Evolutionary conservation across 2,329 filamentous ascomycete species (phyloP).

Genomic region (Alternaria gansuensis): DNA sequence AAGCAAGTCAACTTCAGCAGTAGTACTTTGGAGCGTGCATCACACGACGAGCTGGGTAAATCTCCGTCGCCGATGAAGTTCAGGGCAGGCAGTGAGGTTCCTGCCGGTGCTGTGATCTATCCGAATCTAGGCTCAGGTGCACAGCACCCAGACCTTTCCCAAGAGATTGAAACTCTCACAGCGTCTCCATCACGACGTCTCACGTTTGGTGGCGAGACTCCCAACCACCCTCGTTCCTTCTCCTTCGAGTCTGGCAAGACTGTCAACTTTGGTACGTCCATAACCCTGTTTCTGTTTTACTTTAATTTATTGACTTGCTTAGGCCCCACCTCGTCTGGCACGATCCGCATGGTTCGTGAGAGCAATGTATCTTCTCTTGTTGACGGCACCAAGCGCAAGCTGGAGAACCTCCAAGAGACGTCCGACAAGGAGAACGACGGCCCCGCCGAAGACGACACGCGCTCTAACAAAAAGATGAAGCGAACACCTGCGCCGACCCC

Average conservation of each 20-base stretch:
- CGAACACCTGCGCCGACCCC: slow-evolving; percentile 33
- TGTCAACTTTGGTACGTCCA: slow-evolving; percentile 53
- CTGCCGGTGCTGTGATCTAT: slow-evolving; percentile 45
- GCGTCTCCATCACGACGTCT: slow-evolving; percentile 47
- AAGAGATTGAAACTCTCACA: slow-evolving; percentile 35
- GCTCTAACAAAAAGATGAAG: slow-evolving; percentile 49
- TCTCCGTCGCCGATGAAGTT: slow-evolving; percentile 51
- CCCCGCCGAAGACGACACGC: slow-evolving; percentile 39
- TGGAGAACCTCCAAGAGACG: slow-evolving; percentile 48
- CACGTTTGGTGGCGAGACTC: slow-evolving; percentile 44
- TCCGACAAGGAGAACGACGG: slow-evolving; percentile 58
- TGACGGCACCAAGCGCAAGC: slow-evolving; percentile 57
- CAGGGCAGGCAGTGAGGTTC: slow-evolving; percentile 47
- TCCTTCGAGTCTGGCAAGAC: slow-evolving; percentile 59
- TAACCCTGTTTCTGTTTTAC: not conserved
- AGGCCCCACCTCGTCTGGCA: slow-evolving; percentile 50
- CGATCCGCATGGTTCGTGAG: slow-evolving; percentile 57
- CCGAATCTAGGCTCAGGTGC: slow-evolving; percentile 42
- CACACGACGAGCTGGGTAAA: slow-evolving; percentile 45
- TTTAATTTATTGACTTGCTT: slow-evolving; percentile 1
- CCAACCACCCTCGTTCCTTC: slow-evolving; percentile 54
- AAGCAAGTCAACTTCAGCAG: slow-evolving; percentile 86
- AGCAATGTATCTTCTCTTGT: slow-evolving; percentile 51
- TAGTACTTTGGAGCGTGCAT: slow-evolving; percentile 64
- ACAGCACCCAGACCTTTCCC: slow-evolving; percentile 52